Base-by-base conservation (phyloP, 257 asterid species). In the Anisodus acutangulus region DNA sequence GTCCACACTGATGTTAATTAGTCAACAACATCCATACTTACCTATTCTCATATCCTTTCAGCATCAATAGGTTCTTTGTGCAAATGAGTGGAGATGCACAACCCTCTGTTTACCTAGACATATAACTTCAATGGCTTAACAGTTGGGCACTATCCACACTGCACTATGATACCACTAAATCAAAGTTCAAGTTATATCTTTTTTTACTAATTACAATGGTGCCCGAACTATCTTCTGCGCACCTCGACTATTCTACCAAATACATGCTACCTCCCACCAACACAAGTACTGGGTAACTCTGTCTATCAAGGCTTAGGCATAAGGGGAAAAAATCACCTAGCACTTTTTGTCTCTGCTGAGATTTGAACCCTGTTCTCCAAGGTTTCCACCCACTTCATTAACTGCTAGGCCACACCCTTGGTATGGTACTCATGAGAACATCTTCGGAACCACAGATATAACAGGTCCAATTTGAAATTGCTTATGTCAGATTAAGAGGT, bases 121-220 rank as follows among this genome's bases (percentile, higher is more conserved):
- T 31, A 31, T 31, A 31, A 31, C 35, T 31, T 31, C 35, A 31
- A 31, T 31, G 35, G 35, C 2, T 31, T 26, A 64, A 64, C 45
- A 31, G 45, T 31, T 66, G 0, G 45, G 45, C 72, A 66, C 43
- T 12, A 64, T 64, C 45, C 7, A 8, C 6, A 41, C 17, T 66
- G 72, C 72, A 31, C n/a, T 66, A 66, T 31, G 45, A 66, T 12
- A 31, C 45, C 72, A 66, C 45, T 66, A 64, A 64, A 66, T 66
- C n/a, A 31, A 31, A 35, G 72, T 66, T 66, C 45, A 31, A 66
- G 9, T 12, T 31, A 31, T 31, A 64, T 10, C 2, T 2, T 66
- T 66, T 31, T 12, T 31, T 11, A 0, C n/a, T 31, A 35, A 11
- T 66, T 26, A 66, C 17, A 6, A 59, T 58, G 66, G 39, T 6